Evolutionary conservation across 345 rosid genomes (phyloP), one percentile per base, ranked within the genome.

Genomic region (Chamaenerion angustifolium): DNA sequence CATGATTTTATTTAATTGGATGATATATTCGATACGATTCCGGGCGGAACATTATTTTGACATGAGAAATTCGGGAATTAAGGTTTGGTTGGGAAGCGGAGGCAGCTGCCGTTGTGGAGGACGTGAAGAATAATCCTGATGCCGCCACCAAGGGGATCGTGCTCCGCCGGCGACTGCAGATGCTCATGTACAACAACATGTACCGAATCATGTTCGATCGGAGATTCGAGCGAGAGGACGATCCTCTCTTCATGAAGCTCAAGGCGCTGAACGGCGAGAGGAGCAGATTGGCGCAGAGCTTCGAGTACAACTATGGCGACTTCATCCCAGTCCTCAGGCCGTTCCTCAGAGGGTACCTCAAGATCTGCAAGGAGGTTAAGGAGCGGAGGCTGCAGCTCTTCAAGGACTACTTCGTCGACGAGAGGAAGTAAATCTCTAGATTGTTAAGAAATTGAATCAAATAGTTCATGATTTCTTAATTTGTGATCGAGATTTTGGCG

Each of bases 151-250:
- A 49, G 16, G 80, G 96, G 25, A 77, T 86, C 19, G 95, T 93
- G 14, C 59, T 93, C 54, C 67, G 99, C 60, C 67, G 66, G 59
- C 59, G 96, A 12, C 58, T 92, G 65, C 99, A 92, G 62, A 70
- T 88, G 41, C 70, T 92, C 96, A 92, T 92, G 99, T 92, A 92
- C 62, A 92, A 92, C 55, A 92, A 92, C 62, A 80, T 92, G 95
- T 92, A 75, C 65, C 67, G 95, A 53, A 84, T 88, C 52, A 92
- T 92, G 97, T 89, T 89, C 23, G 98, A 92, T n/a, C 58, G 82
- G 48, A 69, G 98, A 49, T 92, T 92, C 42, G 95, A 84, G 56
- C 82, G 95, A 23, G 89, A 80, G 59, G 89, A 82, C 0, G 98
- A 88, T 64, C 95, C 99, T 55, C 55, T 93, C 61, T 93, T 88